Base-by-base conservation (phyloP, 2,329 filamentous ascomycete genomes). In the Rhynchosporium graminicola region DNA sequence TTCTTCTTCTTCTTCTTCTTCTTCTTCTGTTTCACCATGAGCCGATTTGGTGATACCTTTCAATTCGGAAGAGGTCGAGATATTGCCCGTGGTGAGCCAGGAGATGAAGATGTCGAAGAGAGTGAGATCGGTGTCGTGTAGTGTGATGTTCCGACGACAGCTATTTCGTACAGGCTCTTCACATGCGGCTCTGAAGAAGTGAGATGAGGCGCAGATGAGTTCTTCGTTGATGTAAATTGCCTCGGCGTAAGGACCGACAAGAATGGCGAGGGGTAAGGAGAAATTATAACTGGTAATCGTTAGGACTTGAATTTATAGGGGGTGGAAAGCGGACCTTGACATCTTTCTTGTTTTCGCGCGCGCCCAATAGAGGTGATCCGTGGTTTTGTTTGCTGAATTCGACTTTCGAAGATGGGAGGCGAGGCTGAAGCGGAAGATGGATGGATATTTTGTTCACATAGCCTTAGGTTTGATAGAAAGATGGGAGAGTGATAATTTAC, bases 61-160 rank as follows among this genome's bases (percentile, higher is more conserved):
- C 8, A 52, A 52, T 3, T 38, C 31, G 9, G 31, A 20, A 33
- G 12, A 52, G 15, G 1, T 52, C 31, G 33, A n/a, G 13, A 52
- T 52, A 8, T 52, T n/a, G 5, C 48, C 48, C 9, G 48, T 52
- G 26, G n/a, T 33, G 29, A 52, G 31, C 48, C 47, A 52, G 29
- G 48, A 20, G 5, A 52, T 15, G 31, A 52, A 52, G 31, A 52
- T 38, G 20, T 13, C 48, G 31, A 38, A 38, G 48, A 36, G 4
- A 8, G 7, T 9, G 1, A n/a, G 15, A 4, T 52, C 48, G n/a
- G 10, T 31, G 1, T n/a, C 6, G 20, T 4, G 13, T 20, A 38
- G 48, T 5, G 4, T 52, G 1, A 52, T 33, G 0, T 6, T 33
- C 2, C 31, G 48, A 26, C 29, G 12, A 10, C 1, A 31, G n/a